phyloP scores from a whole-genome alignment of 2,329 filamentous ascomycete genomes.

The Fusarium neocosmosporiellum region DNA sequence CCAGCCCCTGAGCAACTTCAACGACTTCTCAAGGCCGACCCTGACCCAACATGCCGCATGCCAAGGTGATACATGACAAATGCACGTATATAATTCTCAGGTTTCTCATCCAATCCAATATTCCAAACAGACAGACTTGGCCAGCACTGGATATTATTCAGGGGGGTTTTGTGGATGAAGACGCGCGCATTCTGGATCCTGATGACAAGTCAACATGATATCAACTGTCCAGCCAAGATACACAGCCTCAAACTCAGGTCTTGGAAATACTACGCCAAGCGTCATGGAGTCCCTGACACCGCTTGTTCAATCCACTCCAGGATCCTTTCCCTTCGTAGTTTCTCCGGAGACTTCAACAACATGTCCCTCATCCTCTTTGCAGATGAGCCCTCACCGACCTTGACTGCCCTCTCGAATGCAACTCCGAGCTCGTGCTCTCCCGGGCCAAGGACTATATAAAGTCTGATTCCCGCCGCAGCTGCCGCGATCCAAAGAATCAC shows the following conservation, averaged over 20 bases:
- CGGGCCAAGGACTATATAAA: slow-evolving; percentile 33
- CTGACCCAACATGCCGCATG: not conserved
- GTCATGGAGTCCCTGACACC: not conserved
- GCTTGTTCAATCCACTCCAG: slow-evolving; percentile 26
- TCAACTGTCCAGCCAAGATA: not conserved
- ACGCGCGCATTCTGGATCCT: not conserved
- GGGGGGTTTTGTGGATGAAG: not conserved
- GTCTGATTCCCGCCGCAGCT: slow-evolving; percentile 32
- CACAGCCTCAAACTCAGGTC: not conserved
- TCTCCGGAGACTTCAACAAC: slow-evolving; percentile 13
- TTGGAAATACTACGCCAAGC: not conserved
- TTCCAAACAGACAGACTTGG: not conserved
- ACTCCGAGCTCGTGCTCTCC: slow-evolving; percentile 34
- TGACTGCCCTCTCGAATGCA: slow-evolving; percentile 9
- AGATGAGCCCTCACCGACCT: slow-evolving; percentile 6
- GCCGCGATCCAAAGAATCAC: slow-evolving; percentile 49
- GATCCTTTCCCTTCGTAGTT: slow-evolving; percentile 16
- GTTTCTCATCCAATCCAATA: not conserved
- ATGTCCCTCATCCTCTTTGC: slow-evolving; percentile 1
- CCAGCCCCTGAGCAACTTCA: not conserved
- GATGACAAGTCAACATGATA: not conserved
- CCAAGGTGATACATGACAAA: not conserved
- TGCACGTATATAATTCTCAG: not conserved
- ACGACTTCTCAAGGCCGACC: not conserved
- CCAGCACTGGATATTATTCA: not conserved